A percentile compares a stretch with the other conserved stretches of the same genome.
These are phyloP conservation scores for Mimosa pudica DNA, from an alignment of 306 rosid species.

Conservation along the genomic window DNA sequence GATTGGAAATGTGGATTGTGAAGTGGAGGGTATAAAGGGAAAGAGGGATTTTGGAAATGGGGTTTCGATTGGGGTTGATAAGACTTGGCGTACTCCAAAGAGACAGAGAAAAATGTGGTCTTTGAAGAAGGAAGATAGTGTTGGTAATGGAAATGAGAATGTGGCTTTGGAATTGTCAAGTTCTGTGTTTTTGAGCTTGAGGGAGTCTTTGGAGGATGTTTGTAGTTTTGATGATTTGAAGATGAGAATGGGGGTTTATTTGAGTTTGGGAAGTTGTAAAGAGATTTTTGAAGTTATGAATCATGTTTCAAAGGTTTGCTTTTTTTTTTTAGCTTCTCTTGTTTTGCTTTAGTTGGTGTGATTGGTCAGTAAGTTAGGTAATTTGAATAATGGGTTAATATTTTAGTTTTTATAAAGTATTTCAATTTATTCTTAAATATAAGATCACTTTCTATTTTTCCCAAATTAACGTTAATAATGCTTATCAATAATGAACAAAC, in stretches of 20 bases:
- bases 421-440: too few relatives aligned
- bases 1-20: constrained; percentile 19
- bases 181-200: constrained; percentile 46
- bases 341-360: neutral
- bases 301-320: constrained; percentile 71
- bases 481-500: too few relatives aligned
- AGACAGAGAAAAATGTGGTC: constrained; percentile 61
- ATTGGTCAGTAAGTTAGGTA: neutral
- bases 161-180: constrained; percentile 41
- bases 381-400: neutral
- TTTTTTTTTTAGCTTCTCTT: neutral
- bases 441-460: too few relatives aligned
- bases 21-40: constrained; percentile 44
- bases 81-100: constrained; percentile 79
- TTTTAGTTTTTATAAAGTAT: neutral
- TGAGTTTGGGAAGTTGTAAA: constrained; percentile 61
- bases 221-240: constrained; percentile 89
- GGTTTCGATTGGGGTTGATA: constrained; percentile 55
- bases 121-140: constrained; percentile 28
- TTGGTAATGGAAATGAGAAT: constrained; percentile 29
- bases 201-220: constrained; percentile 62
- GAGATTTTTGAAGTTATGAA: constrained; percentile 66
- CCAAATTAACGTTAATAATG: too few relatives aligned
- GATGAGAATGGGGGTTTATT: constrained; percentile 68
- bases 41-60: constrained; percentile 59